Conservation (phyloP, 2,329 filamentous ascomycete genomes). For the Aureobasidium sp. region DNA sequence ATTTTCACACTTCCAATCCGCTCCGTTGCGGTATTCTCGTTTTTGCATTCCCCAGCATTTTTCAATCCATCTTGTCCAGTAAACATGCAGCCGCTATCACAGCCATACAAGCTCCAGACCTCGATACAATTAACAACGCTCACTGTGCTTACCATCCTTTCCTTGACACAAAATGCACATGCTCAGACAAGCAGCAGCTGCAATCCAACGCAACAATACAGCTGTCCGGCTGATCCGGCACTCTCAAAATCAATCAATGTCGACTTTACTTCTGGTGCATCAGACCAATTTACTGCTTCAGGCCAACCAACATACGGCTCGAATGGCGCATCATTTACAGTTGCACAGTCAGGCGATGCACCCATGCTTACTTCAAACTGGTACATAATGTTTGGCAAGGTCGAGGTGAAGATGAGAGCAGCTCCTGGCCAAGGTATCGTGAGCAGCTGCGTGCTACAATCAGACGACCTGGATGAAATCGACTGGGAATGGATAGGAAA, state of each 20-base stretch:
- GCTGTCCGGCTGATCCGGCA: slow-evolving; percentile 69
- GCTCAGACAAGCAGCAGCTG: slow-evolving; percentile 52
- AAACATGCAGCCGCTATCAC: slow-evolving; percentile 6
- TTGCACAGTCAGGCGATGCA: slow-evolving; percentile 69
- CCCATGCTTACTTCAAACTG: slow-evolving; percentile 84
- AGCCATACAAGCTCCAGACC: not conserved
- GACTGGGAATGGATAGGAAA: slow-evolving; percentile 94
- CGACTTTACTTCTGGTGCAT: slow-evolving; percentile 72
- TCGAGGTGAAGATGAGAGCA: slow-evolving; percentile 77
- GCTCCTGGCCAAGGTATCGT: slow-evolving; percentile 88
- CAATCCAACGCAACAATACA: slow-evolving; percentile 48
- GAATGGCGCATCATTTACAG: slow-evolving; percentile 75
- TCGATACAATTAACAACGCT: slow-evolving; percentile 33
- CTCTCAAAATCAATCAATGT: slow-evolving; percentile 75
- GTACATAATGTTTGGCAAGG: slow-evolving; percentile 98
- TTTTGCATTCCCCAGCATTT: slow-evolving; percentile 1
- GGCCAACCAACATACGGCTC: slow-evolving; percentile 66
- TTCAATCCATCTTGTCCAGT: slow-evolving; percentile 3
- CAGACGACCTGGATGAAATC: slow-evolving; percentile 89
- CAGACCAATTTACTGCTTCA: slow-evolving; percentile 68
- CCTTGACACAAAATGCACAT: slow-evolving; percentile 33
- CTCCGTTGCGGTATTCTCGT: slow-evolving; percentile 1
- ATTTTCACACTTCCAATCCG: not conserved
- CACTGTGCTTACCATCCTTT: slow-evolving; percentile 31
- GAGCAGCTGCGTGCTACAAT: slow-evolving; percentile 84